Percentiles rank a stretch among this genome's conserved stretches.
phyloP scores from a whole-genome alignment of 345 rosid species.

The Iberis pinnata region DNA sequence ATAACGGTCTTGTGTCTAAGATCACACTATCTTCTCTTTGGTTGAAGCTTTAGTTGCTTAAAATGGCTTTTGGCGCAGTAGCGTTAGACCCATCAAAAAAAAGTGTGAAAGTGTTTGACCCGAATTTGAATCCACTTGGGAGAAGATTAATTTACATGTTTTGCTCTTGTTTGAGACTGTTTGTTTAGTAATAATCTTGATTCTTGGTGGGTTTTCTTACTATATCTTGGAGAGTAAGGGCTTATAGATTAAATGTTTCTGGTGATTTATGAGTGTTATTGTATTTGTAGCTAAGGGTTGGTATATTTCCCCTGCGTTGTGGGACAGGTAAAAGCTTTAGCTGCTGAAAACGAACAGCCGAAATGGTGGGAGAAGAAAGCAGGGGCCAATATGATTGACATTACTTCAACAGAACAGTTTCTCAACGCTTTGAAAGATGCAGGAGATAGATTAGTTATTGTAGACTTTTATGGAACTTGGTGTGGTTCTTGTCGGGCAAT shows the following conservation, averaged over 20 bases:
- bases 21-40: not conserved
- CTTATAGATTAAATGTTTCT: not conserved
- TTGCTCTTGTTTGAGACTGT: no score
- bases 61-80: no score
- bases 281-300: not conserved
- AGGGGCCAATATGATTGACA: conserved; percentile 82
- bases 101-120: no score
- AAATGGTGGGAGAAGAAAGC: conserved; percentile 94
- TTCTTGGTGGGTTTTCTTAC: no score
- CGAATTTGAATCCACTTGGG: no score
- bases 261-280: not conserved
- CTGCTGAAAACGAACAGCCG: conserved; percentile 62
- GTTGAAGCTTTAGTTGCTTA: not conserved
- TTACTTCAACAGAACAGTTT: conserved; percentile 75
- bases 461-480: conserved; percentile 95
- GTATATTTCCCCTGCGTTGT: not conserved
- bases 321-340: conserved; percentile 50
- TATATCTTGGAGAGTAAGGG: no score
- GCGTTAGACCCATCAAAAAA: no score
- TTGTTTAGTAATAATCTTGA: no score
- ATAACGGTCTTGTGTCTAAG: conserved; percentile 1
- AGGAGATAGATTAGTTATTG: conserved; percentile 73
- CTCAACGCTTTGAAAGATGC: conserved; percentile 65
- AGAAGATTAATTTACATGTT: no score
- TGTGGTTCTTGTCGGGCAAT: conserved; percentile 92